Evolutionary conservation across 2,329 filamentous ascomycete genomes (phyloP), one percentile per base, ranked within the genome.

Genomic region (Ophioceras dolichostomum): DNA sequence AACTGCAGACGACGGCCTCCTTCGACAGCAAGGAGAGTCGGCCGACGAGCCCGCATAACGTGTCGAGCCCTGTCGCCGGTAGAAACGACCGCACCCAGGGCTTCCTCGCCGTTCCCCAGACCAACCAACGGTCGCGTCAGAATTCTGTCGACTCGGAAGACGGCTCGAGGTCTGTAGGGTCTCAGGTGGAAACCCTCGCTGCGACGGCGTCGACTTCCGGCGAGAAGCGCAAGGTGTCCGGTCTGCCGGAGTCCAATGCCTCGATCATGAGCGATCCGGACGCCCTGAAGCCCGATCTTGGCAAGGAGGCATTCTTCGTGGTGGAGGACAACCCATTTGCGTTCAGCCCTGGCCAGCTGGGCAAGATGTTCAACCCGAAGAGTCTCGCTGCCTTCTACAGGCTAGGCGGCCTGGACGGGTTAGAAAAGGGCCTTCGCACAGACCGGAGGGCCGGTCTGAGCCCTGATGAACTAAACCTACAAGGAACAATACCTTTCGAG

Each of bases 321-420:
- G 77, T 89, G 10, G 69, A 79, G 5, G 67, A 86, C 54, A 94
- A 91, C 54, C 80, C 81, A 1, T 94, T 94, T 51, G 87, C 85
- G 13, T 94, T 86, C 53, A 76, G 78, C 2, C 83, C 83, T 3
- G 87, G 88, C 12, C 79, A 93, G 51, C 67, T 95, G 44, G 80
- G 78, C 49, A 94, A 94, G 58, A 72, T 94, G 61, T 76, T 89
- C 43, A 91, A 93, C 53, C 88, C 88, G 4, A 94, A 94, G 63
- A 93, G 77, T 43, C 60, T 94, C 40, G 67, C 79, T 10, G 87
- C 87, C 1, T 94, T 89, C 47, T 83, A 80, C 50, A 79, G 79
- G 12, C 56, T 95, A 5, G 87, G 88, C 34, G 88, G 88, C 18
- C 57, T 94, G 13, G 60, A 59, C 14, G 88, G 88, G 1, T 58